Conservation (phyloP, 257 asterid genomes). For the Solanum rostratum region DNA sequence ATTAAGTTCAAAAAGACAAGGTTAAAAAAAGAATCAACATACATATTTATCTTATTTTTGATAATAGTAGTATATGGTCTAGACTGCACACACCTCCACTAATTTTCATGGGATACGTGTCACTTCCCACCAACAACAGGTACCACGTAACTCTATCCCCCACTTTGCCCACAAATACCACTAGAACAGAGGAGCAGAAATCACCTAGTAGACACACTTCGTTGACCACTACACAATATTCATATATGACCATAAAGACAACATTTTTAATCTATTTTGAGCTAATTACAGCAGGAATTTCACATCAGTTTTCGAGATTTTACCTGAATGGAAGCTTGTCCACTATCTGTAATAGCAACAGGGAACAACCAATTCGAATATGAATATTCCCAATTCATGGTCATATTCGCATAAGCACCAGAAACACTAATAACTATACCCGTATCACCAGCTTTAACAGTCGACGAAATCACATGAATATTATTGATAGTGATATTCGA, state of each 20-base stretch:
- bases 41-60: neutral
- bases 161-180: neutral
- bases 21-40: neutral
- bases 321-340: slow-evolving; percentile 73
- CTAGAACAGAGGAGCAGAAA: too few relatives aligned
- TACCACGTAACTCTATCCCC: neutral
- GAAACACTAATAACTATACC: slow-evolving; percentile 58
- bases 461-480: slow-evolving; percentile 51
- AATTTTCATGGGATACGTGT: neutral
- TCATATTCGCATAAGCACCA: slow-evolving; percentile 77
- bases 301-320: neutral
- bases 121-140: neutral
- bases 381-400: slow-evolving; percentile 70
- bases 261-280: neutral
- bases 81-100: neutral
- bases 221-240: neutral
- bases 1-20: neutral
- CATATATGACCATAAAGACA: neutral
- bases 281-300: neutral
- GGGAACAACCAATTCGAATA: slow-evolving; percentile 63
- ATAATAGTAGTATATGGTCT: fast-evolving
- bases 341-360: slow-evolving; percentile 50
- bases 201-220: neutral
- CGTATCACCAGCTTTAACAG: slow-evolving; percentile 49
- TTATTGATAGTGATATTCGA: slow-evolving; percentile 34